These are phyloP conservation scores for Quillaja saponaria DNA, from an alignment of 306 rosid genomes.

Conservation along the genomic window DNA sequence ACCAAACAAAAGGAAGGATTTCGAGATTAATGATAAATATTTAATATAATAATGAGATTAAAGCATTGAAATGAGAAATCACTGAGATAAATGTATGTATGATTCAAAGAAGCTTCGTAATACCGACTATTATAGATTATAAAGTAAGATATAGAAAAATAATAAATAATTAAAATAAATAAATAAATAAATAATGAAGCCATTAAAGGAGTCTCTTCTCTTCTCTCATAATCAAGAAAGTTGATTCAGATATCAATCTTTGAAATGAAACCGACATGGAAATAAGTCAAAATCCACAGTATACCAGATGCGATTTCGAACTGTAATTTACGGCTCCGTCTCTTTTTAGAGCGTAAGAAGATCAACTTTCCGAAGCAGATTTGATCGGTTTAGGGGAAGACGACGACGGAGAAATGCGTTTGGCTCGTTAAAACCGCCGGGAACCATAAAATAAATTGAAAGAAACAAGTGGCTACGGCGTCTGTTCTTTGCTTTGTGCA, in stretches of 20 bases:
- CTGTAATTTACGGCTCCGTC: too few relatives aligned
- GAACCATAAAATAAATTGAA: too few relatives aligned
- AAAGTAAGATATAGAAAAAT: slow-evolving; percentile 8
- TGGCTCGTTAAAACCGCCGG: too few relatives aligned
- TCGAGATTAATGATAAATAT: slow-evolving; percentile 15
- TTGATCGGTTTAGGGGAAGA: too few relatives aligned
- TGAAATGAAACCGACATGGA: slow-evolving; percentile 31
- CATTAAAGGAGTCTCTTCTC: slow-evolving; percentile 34
- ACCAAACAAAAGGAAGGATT: slow-evolving; percentile 20
- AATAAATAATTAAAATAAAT: slow-evolving; percentile 18
- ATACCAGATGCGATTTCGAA: too few relatives aligned
- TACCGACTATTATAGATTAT: slow-evolving; percentile 35
- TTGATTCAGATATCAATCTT: neutral
- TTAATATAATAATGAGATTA: neutral
- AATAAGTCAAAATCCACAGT: slow-evolving; percentile 1
- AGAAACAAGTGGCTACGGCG: too few relatives aligned
- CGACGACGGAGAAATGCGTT: too few relatives aligned
- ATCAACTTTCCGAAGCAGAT: neutral
- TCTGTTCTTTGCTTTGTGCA: too few relatives aligned
- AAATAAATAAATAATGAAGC: slow-evolving; percentile 34
- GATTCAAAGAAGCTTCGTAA: slow-evolving; percentile 46
- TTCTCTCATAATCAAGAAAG: slow-evolving; percentile 7
- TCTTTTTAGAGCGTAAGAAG: slow-evolving; percentile 8
- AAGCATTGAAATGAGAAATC: slow-evolving; percentile 45
- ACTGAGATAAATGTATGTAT: slow-evolving; percentile 12